These are phyloP conservation scores for Cordia subcordata DNA, from an alignment of 257 asterid genomes.

Conservation along the genomic window DNA sequence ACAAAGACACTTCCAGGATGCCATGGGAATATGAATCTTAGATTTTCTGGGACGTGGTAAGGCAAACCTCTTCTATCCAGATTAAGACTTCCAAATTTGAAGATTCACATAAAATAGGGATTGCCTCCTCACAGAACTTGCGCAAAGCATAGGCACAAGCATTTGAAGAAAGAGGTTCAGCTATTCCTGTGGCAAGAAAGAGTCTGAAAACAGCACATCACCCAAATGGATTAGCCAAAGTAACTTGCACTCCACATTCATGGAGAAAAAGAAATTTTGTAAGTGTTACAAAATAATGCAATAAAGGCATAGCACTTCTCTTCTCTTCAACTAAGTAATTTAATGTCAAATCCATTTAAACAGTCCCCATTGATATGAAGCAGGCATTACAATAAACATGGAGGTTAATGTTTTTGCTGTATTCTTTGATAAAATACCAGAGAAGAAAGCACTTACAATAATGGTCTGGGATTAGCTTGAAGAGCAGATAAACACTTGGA, in stretches of 20 bases:
- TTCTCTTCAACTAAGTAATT: no score
- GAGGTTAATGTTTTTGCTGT: background rate
- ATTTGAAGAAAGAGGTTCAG: constrained; percentile 61
- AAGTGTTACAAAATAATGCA: background rate
- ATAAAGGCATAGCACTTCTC: background rate
- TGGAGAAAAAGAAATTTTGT: no score
- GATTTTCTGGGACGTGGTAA: constrained; percentile 1
- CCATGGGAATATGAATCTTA: background rate
- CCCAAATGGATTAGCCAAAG: constrained; percentile 10
- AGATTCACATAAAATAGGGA: constrained; percentile 54
- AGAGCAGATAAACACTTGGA: constrained; percentile 66
- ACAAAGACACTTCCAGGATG: no score
- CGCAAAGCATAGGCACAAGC: constrained; percentile 75
- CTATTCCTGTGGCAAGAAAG: constrained; percentile 70
- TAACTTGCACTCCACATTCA: background rate
- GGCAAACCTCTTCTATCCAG: constrained; percentile 87
- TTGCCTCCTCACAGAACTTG: constrained; percentile 79
- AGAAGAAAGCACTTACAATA: constrained; percentile 53
- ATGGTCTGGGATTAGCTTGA: constrained; percentile 46
- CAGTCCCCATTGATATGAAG: background rate
- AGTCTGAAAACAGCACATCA: constrained; percentile 53
- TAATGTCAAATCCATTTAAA: background rate
- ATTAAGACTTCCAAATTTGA: constrained; percentile 79
- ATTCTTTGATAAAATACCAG: constrained; percentile 1
- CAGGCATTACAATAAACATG: background rate